Base-by-base conservation (phyloP, 1,284 basidiomycete genomes). In the Pseudozyma thailandica region DNA sequence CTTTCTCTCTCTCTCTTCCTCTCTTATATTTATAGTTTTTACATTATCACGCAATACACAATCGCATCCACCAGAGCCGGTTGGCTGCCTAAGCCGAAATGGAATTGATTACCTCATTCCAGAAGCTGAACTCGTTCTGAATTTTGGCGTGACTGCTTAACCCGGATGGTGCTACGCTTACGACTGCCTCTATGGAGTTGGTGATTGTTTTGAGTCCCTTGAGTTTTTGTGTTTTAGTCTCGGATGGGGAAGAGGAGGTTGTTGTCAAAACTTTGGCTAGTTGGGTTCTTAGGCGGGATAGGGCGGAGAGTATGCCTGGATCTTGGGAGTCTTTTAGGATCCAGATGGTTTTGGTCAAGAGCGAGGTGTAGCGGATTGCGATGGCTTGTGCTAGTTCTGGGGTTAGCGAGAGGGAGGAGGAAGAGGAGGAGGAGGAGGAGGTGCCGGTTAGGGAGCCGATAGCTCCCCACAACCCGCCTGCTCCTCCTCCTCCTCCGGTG, bases 111-210 rank as follows among this genome's bases (percentile, higher is more conserved):
- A n/a, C n/a, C n/a, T 35, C 15, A n/a, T 60, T 57, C 69, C 69
- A 75, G 23, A 59, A 72, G 9, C 57, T 35, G 23, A 73, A 52
- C 27, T 75, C 73, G 42, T 72, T 64, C 27, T 75, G 73, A 1
- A 73, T 35, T 47, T 50, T 47, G 3, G 31, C 21, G 41, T 63
- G 46, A 28, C 42, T 47, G 6, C 18, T 31, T 21, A 50, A 30
- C 3, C 18, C 28, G 18, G n/a, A 13, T 3, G 30, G 31, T 26
- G 25, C 23, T 10, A 52, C 30, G 42, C 20, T 10, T 38, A 23
- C 23, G 23, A 27, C 18, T 6, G 58, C 50, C 10, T 37, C 47
- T 10, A 30, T 51, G 25, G 58, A 9, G 12, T 18, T n/a, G 2
- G 43, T 44, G 0, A 46, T 4, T 0, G 54, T 23, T 33, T 57